Evolutionary conservation across 257 asterid genomes (phyloP).

Genomic region (Petunia secreta): DNA sequence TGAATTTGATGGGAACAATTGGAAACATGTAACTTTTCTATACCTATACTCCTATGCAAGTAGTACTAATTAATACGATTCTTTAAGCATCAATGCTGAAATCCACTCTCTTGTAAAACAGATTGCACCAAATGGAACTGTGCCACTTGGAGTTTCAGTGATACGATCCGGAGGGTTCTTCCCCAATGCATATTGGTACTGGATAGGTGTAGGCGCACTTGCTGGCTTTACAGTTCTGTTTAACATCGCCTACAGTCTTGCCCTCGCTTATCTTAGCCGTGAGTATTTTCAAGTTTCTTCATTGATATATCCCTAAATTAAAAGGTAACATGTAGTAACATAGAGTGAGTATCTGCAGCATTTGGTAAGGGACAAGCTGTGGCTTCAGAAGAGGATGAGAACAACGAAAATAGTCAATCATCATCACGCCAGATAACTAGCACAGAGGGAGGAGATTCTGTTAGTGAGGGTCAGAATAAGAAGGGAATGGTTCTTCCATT

Average conservation of each 20-base stretch:
- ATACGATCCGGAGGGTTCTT: slow-evolving; percentile 42
- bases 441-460: slow-evolving; percentile 35
- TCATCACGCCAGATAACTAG: slow-evolving; percentile 13
- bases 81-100: not conserved
- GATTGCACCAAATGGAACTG: slow-evolving; percentile 31
- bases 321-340: slow-evolving; percentile 2
- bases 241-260: slow-evolving; percentile 35
- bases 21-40: slow-evolving; percentile 54
- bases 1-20: slow-evolving; percentile 63
- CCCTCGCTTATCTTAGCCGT: slow-evolving; percentile 58
- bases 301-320: slow-evolving; percentile 13
- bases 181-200: slow-evolving; percentile 45
- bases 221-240: slow-evolving; percentile 36
- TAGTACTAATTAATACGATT: not conserved
- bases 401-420: slow-evolving; percentile 21
- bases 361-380: slow-evolving; percentile 53
- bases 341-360: slow-evolving; percentile 46
- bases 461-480: slow-evolving; percentile 34
- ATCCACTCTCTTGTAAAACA: not conserved
- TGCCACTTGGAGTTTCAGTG: slow-evolving; percentile 36
- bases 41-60: not conserved
- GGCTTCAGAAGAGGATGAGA: slow-evolving; percentile 42
- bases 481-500: slow-evolving; percentile 93
- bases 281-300: slow-evolving; percentile 36
- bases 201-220: slow-evolving; percentile 49